A percentile compares a stretch with the other conserved stretches of the same genome.
phyloP scores from a whole-genome alignment of 2,329 filamentous ascomycete species.

The Calonectria leucothoes region DNA sequence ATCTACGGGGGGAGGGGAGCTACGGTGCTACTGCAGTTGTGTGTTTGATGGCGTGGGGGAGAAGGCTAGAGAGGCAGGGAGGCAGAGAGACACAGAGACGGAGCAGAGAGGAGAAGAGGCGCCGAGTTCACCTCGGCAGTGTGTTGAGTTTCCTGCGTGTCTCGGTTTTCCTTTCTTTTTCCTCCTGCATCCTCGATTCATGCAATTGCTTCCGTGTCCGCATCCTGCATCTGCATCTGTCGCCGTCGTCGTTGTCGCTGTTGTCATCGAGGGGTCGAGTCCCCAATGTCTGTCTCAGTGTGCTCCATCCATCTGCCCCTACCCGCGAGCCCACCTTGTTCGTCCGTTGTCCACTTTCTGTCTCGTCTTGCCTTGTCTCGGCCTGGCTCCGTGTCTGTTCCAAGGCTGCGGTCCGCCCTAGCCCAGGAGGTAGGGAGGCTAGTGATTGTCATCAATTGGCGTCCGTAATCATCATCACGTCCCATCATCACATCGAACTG shows the following conservation, averaged over 20 bases:
- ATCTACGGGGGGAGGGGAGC: neutral
- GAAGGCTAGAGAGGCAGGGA: neutral
- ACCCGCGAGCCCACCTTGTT: neutral
- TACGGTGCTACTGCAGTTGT: neutral
- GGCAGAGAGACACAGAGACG: neutral
- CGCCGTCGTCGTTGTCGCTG: neutral
- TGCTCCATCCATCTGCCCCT: neutral
- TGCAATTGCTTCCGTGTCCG: neutral
- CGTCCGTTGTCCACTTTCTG: neutral
- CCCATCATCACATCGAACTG: neutral
- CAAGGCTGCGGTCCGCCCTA: slow-evolving; percentile 14
- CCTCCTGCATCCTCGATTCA: slow-evolving; percentile 8
- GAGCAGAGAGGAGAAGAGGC: neutral
- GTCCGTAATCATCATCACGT: neutral
- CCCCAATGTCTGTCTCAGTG: neutral
- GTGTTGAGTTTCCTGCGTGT: neutral
- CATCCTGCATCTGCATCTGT: neutral
- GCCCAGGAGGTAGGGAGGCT: neutral
- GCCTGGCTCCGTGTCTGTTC: slow-evolving; percentile 7
- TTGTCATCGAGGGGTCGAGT: too few relatives aligned
- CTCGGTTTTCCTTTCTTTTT: neutral
- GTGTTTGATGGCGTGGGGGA: neutral
- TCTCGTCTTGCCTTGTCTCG: neutral
- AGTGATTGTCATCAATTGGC: neutral
- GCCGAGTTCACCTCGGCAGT: neutral